Conservation (phyloP, 208 protist genomes). For the Leishmania major region DNA sequence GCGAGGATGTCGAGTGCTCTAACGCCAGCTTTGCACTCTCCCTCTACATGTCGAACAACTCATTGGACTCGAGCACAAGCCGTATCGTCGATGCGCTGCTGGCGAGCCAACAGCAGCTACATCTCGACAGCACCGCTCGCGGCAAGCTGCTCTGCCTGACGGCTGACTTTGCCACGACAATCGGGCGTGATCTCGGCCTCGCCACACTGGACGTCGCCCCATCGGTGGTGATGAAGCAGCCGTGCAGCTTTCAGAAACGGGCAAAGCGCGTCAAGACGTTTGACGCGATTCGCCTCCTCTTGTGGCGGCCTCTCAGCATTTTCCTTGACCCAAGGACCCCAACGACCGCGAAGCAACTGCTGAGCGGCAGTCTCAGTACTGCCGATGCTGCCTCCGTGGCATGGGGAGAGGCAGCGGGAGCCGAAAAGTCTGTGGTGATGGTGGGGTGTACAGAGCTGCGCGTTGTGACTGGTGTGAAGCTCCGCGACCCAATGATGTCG, state of each 20-base stretch:
- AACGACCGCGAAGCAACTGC: neutral
- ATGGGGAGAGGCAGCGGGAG: neutral
- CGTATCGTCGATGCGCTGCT: neutral
- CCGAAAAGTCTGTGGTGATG: slow-evolving; percentile 2
- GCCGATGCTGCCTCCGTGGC: neutral
- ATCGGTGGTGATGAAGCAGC: slow-evolving; percentile 33
- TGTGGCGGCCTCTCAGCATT: slow-evolving; percentile 18
- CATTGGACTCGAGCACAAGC: neutral
- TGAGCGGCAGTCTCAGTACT: neutral
- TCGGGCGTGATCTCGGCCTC: slow-evolving; percentile 44
- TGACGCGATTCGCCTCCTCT: slow-evolving; percentile 26
- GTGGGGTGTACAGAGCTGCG: slow-evolving; percentile 6
- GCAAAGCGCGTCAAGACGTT: slow-evolving; percentile 20
- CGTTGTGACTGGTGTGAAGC: slow-evolving; percentile 11
- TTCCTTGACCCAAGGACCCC: neutral
- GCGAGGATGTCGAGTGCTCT: slow-evolving; percentile 15
- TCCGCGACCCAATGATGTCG: slow-evolving; percentile 13
- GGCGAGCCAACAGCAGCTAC: neutral
- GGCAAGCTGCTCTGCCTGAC: slow-evolving; percentile 30
- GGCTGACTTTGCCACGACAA: slow-evolving; percentile 29
- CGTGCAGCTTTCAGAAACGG: slow-evolving; percentile 35
- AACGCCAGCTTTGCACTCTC: neutral
- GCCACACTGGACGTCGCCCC: slow-evolving; percentile 26
- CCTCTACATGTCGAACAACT: neutral
- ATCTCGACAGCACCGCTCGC: slow-evolving; percentile 15